Conservation (phyloP, 2,329 filamentous ascomycete genomes). For the Seiridium unicorne region DNA sequence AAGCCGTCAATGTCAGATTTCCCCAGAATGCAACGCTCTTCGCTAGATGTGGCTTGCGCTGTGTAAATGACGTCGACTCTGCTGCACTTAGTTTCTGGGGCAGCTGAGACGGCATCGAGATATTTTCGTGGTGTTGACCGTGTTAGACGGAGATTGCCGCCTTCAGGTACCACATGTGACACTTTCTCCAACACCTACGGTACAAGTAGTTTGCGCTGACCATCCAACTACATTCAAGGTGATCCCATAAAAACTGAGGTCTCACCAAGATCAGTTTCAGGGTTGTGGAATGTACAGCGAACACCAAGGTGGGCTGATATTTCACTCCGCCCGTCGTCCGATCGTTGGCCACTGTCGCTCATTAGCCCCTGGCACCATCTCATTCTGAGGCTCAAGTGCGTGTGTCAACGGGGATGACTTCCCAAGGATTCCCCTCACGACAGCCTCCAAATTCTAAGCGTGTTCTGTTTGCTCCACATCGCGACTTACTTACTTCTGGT, state of each 20-base stretch:
- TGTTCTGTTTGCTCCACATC: neutral
- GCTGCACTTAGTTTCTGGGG: neutral
- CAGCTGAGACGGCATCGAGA: neutral
- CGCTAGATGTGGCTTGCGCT: neutral
- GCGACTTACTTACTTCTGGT: neutral
- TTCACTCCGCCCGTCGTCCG: neutral
- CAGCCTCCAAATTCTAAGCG: neutral
- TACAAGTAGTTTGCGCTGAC: no score
- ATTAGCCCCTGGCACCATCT: neutral
- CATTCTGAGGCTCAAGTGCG: neutral
- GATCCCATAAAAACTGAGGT: no score
- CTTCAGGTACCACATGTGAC: no score
- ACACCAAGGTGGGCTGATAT: no score
- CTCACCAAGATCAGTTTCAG: no score
- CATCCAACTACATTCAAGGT: no score
- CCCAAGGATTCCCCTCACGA: neutral
- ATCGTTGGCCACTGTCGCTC: neutral
- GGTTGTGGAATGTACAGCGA: no score
- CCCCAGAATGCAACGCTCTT: neutral
- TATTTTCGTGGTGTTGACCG: no score
- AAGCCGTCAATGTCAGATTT: neutral
- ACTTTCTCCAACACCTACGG: no score
- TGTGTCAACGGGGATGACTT: neutral
- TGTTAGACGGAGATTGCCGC: no score
- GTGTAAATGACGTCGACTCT: neutral